Percentiles rank a stretch among this genome's conserved stretches.
These are phyloP conservation scores for Dothiorella sarmentorum DNA, from an alignment of 2,329 filamentous ascomycete genomes.

Conservation along the genomic window DNA sequence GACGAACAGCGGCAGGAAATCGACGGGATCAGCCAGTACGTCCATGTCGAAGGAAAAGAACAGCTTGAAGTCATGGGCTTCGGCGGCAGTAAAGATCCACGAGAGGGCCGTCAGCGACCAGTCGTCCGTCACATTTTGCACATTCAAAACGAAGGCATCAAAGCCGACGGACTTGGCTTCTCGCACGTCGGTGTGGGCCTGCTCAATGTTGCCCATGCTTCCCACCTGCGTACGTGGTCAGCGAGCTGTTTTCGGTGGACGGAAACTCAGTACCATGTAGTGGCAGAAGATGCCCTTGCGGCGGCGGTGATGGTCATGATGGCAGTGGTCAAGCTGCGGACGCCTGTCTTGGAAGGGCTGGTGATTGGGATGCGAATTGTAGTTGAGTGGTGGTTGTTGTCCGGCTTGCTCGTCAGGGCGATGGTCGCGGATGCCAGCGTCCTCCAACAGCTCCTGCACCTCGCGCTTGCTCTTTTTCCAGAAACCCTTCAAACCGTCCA, in stretches of 20 bases:
- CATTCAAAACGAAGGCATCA: constrained; percentile 17
- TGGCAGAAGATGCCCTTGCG: constrained; percentile 12
- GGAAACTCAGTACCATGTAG: not conserved
- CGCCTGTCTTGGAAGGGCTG: constrained; percentile 4
- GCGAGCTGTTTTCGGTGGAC: not conserved
- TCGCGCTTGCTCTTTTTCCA: constrained; percentile 12
- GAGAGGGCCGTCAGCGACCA: constrained; percentile 31
- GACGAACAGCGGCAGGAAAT: constrained; percentile 29
- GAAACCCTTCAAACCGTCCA: constrained; percentile 6
- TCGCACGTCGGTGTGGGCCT: constrained; percentile 24
- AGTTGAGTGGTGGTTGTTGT: not conserved
- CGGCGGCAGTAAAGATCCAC: constrained; percentile 32
- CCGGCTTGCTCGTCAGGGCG: not conserved
- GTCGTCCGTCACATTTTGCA: constrained; percentile 23
- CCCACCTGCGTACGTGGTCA: constrained; percentile 1
- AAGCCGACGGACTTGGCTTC: constrained; percentile 28
- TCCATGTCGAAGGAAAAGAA: constrained; percentile 40
- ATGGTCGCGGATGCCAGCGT: not conserved
- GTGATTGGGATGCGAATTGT: not conserved
- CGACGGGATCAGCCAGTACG: constrained; percentile 23
- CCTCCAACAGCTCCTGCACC: constrained; percentile 3
- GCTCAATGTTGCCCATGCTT: constrained; percentile 13
- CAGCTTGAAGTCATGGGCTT: constrained; percentile 30
- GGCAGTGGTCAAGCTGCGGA: not conserved
- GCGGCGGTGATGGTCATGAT: constrained; percentile 7